These are phyloP conservation scores for Paramecium primaurelia DNA, from an alignment of 73 alveolate genomes.

Conservation along the genomic window DNA sequence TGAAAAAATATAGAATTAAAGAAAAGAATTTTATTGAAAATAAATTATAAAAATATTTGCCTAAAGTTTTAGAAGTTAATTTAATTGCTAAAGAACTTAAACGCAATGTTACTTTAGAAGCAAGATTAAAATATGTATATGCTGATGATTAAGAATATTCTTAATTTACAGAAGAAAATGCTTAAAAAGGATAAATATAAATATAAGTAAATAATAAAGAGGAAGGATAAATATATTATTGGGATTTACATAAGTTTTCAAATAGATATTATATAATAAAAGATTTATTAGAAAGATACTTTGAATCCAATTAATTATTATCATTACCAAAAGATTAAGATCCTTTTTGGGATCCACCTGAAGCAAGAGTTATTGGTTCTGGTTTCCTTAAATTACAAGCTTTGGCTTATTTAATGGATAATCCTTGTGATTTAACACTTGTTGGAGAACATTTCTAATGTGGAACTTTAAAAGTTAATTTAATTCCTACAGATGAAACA, in stretches of 20 bases:
- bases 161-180: constrained; percentile 51
- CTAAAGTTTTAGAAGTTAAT: constrained; percentile 74
- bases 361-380: constrained; percentile 82
- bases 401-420: constrained; percentile 87
- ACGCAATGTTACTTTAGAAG: constrained; percentile 65
- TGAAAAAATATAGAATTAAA: constrained; percentile 40
- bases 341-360: constrained; percentile 92
- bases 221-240: constrained; percentile 83
- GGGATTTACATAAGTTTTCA: constrained; percentile 88
- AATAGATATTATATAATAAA: constrained; percentile 85
- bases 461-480: constrained; percentile 74
- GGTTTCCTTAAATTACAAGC: constrained; percentile 87
- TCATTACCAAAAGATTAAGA: constrained; percentile 71
- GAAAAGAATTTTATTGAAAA: constrained; percentile 50
- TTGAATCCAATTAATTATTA: constrained; percentile 66
- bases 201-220: constrained; percentile 83
- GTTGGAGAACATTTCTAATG: constrained; percentile 74
- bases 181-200: constrained; percentile 28
- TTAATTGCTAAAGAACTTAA: constrained; percentile 72
- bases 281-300: constrained; percentile 83
- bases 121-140: constrained; percentile 46
- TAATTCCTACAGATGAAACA: constrained; percentile 77
- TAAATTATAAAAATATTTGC: constrained; percentile 56
- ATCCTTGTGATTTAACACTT: constrained; percentile 75
- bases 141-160: constrained; percentile 68